Evolutionary conservation across 108 stramenopile genomes (phyloP).

Genomic region (Pseudonitzschia multiseries): DNA sequence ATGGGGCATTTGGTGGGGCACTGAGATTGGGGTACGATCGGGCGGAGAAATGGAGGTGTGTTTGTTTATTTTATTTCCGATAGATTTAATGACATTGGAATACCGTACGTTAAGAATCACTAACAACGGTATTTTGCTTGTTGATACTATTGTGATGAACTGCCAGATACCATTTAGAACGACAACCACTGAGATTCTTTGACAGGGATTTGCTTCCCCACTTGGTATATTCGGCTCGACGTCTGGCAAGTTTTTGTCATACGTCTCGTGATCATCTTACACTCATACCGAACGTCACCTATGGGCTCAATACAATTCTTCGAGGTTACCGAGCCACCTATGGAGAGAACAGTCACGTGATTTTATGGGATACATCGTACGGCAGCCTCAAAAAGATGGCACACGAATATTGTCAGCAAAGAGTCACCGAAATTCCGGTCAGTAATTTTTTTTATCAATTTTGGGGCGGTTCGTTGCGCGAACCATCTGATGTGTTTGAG

Average conservation of each 20-base stretch:
- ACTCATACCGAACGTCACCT: conserved; percentile 51
- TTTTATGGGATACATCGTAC: conserved; percentile 72
- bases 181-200: conserved; percentile 70
- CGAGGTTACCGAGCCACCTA: conserved; percentile 48
- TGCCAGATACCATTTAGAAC: conserved; percentile 44
- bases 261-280: conserved; percentile 28
- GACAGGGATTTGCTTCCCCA: conserved; percentile 73
- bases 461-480: background rate
- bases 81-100: too few species aligned
- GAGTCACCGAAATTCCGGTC: conserved; percentile 64
- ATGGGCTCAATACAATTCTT: conserved; percentile 64
- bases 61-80: background rate
- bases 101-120: too few species aligned
- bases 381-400: conserved; percentile 79
- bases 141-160: background rate
- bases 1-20: conserved; percentile 64
- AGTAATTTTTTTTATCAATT: conserved; percentile 24
- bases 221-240: conserved; percentile 53
- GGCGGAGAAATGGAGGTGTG: conserved; percentile 58
- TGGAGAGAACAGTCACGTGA: conserved; percentile 33
- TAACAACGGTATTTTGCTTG: background rate
- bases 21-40: conserved; percentile 52
- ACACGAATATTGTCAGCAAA: conserved; percentile 38
- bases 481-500: conserved; percentile 22
- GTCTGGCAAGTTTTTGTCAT: conserved; percentile 50